A percentile compares a stretch with the other conserved stretches of the same genome.
Conservation (phyloP, 148 eudicot genomes). For the Cornus controversa region DNA sequence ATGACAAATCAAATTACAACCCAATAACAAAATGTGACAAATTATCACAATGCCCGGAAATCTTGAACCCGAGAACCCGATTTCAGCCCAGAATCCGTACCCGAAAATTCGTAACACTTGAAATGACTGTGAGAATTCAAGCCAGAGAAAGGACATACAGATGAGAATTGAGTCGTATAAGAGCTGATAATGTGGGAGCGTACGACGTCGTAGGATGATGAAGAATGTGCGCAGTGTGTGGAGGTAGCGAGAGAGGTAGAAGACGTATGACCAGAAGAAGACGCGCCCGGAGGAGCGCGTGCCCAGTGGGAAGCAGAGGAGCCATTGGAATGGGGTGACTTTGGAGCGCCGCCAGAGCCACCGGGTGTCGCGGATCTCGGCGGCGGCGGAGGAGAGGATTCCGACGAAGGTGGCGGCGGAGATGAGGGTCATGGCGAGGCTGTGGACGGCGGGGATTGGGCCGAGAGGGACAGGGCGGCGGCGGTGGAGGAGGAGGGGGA, state of each 20-base stretch:
- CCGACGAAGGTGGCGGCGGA: slow-evolving; percentile 42
- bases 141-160: slow-evolving; percentile 44
- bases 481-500: slow-evolving; percentile 22
- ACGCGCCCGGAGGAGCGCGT: slow-evolving; percentile 60
- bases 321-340: slow-evolving; percentile 49
- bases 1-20: slow-evolving; percentile 40
- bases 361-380: slow-evolving; percentile 42
- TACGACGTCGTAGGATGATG: slow-evolving; percentile 29
- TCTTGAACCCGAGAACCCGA: slow-evolving; percentile 29
- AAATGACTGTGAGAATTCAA: slow-evolving; percentile 57
- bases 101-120: slow-evolving; percentile 57
- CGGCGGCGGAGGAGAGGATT: slow-evolving; percentile 33
- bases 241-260: slow-evolving; percentile 47
- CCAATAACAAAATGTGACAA: slow-evolving; percentile 37
- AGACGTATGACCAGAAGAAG: slow-evolving; percentile 55
- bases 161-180: slow-evolving; percentile 36
- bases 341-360: slow-evolving; percentile 49
- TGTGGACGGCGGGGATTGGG: slow-evolving; percentile 43
- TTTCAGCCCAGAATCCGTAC: slow-evolving; percentile 35
- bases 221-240: slow-evolving; percentile 39
- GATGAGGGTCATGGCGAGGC: slow-evolving; percentile 36
- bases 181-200: slow-evolving; percentile 28
- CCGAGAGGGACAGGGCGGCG: slow-evolving; percentile 21
- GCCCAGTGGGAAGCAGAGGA: slow-evolving; percentile 56
- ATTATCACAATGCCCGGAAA: slow-evolving; percentile 34